Evolutionary conservation across 768 basidiomycete genomes (phyloP).

Genomic region (Suillus decipiens): DNA sequence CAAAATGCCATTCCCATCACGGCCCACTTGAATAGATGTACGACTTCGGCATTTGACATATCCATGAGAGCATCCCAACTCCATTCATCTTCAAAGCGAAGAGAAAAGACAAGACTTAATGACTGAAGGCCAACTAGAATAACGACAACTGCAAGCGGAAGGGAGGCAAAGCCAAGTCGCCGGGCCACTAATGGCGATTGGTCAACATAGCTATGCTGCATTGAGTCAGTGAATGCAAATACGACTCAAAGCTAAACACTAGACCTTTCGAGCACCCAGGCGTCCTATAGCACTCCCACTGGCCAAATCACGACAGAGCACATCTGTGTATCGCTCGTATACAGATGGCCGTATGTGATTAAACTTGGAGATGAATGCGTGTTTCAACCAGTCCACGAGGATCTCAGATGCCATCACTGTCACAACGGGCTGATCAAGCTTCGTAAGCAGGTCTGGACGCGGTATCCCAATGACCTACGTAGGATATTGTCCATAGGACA

Average conservation of each 20-base stretch:
- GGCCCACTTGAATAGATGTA: slow-evolving; percentile 63
- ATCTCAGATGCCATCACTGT: slow-evolving; percentile 91
- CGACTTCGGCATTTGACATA: slow-evolving; percentile 47
- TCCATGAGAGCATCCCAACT: slow-evolving; percentile 37
- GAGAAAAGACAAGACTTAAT: slow-evolving; percentile 57
- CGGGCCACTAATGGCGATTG: slow-evolving; percentile 94
- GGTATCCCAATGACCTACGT: slow-evolving; percentile 50
- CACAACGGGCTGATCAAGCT: slow-evolving; percentile 71
- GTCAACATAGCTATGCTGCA: slow-evolving; percentile 86
- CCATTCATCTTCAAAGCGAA: slow-evolving; percentile 42
- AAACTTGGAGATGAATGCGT: slow-evolving; percentile 99
- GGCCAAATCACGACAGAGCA: slow-evolving; percentile 90
- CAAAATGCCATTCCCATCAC: slow-evolving; percentile 71
- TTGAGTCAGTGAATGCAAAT: slow-evolving; percentile 9
- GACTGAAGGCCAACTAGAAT: slow-evolving; percentile 79
- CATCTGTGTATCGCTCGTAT: slow-evolving; percentile 93
- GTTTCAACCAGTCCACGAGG: slow-evolving; percentile 97
- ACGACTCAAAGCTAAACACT: slow-evolving; percentile 2
- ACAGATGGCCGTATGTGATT: slow-evolving; percentile 96
- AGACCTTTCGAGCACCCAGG: slow-evolving; percentile 69
- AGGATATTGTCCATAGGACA: slow-evolving; percentile 85
- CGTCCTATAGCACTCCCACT: slow-evolving; percentile 74
- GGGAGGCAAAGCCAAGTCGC: slow-evolving; percentile 88
- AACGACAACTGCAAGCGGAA: slow-evolving; percentile 86
- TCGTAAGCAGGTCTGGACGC: slow-evolving; percentile 7